Percentiles rank a stretch among this genome's conserved stretches.
Evolutionary conservation across 2,329 filamentous ascomycete genomes (phyloP).

Genomic region (Amesomyces nigricolor): DNA sequence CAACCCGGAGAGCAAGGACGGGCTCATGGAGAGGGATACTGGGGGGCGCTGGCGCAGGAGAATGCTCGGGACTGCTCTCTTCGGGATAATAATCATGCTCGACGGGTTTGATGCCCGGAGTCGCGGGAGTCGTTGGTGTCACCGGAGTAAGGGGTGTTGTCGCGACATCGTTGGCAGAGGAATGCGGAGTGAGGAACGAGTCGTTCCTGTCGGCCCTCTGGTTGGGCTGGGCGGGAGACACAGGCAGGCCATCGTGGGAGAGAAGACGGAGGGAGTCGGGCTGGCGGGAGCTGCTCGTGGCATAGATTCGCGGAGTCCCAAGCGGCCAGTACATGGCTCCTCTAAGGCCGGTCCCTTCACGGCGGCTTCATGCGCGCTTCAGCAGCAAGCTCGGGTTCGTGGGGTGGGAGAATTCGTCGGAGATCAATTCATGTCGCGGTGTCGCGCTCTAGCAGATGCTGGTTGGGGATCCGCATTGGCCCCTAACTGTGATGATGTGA

Average conservation of each 20-base stretch:
- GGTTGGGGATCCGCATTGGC: not conserved
- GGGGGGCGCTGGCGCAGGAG: constrained; percentile 28
- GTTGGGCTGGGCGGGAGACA: constrained; percentile 27
- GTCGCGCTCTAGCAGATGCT: not conserved
- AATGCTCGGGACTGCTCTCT: constrained; percentile 29
- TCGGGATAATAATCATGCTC: constrained; percentile 47
- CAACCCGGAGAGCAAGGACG: constrained; percentile 69
- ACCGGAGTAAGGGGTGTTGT: constrained; percentile 37
- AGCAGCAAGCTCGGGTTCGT: constrained; percentile 7
- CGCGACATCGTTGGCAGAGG: constrained; percentile 32
- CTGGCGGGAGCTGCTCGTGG: constrained; percentile 65
- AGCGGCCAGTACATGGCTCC: constrained; percentile 83
- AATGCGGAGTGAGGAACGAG: constrained; percentile 24
- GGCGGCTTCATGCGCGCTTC: constrained; percentile 25
- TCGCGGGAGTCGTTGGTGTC: constrained; percentile 51
- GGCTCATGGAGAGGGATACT: constrained; percentile 51
- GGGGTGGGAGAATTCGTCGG: not conserved
- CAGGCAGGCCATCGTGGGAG: constrained; percentile 54
- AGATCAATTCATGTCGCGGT: constrained; percentile 23
- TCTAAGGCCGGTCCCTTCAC: constrained; percentile 21
- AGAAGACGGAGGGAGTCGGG: constrained; percentile 45
- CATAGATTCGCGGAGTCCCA: constrained; percentile 77
- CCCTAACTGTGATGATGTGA: not conserved
- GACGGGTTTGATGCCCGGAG: constrained; percentile 54
- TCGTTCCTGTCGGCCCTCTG: constrained; percentile 20